Conservation (phyloP, 2,329 filamentous ascomycete genomes). For the Sporothrix protearum region DNA sequence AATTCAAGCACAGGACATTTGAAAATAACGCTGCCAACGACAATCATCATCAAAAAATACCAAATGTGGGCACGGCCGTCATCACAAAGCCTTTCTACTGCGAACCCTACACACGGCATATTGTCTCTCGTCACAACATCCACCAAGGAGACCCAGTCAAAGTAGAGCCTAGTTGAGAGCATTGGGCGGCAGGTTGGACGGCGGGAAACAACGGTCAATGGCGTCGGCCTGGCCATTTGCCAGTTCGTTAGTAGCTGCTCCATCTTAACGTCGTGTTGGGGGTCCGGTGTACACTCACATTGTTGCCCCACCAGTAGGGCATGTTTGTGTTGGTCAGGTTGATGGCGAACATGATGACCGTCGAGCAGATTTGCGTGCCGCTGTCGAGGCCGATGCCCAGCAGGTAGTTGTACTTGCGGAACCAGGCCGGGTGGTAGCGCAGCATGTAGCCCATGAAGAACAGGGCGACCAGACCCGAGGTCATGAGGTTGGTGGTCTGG, state of each 20-base stretch:
- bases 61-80: too few relatives aligned
- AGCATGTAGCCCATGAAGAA: constrained; percentile 36
- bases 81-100: too few relatives aligned
- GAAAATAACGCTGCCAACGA: too few relatives aligned
- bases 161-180: too few relatives aligned
- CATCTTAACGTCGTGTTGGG: not conserved
- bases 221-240: not conserved
- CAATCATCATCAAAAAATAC: too few relatives aligned
- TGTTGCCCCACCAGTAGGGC: constrained; percentile 35
- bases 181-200: constrained; percentile 12
- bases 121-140: too few relatives aligned
- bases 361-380: constrained; percentile 34
- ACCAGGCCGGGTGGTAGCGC: constrained; percentile 37
- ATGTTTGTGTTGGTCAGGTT: constrained; percentile 32
- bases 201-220: constrained; percentile 20
- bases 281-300: constrained; percentile 25
- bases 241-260: not conserved
- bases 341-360: constrained; percentile 33
- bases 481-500: constrained; percentile 34
- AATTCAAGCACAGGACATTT: too few relatives aligned
- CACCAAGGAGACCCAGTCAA: too few relatives aligned
- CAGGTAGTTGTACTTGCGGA: constrained; percentile 44
- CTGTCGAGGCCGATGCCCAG: constrained; percentile 41
- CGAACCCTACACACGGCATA: too few relatives aligned
- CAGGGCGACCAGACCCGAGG: constrained; percentile 30